Evolutionary conservation across 2,329 filamentous ascomycete genomes (phyloP), one percentile per base, ranked within the genome.

Genomic region (Talaromyces sp.): DNA sequence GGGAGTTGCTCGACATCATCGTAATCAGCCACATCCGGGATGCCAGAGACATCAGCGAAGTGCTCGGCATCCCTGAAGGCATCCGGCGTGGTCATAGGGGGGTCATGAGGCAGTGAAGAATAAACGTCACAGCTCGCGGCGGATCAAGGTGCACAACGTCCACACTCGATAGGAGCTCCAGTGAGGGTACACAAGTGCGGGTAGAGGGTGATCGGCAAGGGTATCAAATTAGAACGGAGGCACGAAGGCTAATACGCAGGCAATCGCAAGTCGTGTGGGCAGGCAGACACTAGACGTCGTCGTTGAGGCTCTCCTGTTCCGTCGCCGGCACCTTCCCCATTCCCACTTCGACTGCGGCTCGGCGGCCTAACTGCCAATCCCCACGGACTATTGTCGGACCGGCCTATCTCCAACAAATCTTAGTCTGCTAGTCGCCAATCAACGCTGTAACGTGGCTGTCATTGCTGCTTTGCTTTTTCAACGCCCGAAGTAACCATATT

Each of bases 31-130:
- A 66, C 72, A 70, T 75, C 68, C 64, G 74, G 71, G 66, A 78
- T 73, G 71, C 76, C 74, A 71, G 76, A 79, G 71, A 80, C 76
- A 75, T 80, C 77, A 75, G 76, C 75, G 76, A 80, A 76, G 75
- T 78, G 75, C 75, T 79, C 78, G 73, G 78, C 78, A 80, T 80
- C 78, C 74, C 77, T 76, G 73, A 76, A 78, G 71, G 73, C 75
- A 78, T 78, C 77, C 69, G 76, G 76, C 71, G 78, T 78, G 73
- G 76, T 80, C 78, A 80, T 80, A 80, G 78, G 79, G 78, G 64
- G 75, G 70, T 78, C 78, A 80, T 80, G 73, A 72, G 76, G 75
- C 47, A 49, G 49, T 63, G 19, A n/a, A 50, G n/a, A 10, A 2
- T 22, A 43, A 19, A 45, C 39, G 24, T 59, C 56, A 45, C 56